Conservation (phyloP, 257 asterid genomes). For the Leptodermis oblonga region DNA sequence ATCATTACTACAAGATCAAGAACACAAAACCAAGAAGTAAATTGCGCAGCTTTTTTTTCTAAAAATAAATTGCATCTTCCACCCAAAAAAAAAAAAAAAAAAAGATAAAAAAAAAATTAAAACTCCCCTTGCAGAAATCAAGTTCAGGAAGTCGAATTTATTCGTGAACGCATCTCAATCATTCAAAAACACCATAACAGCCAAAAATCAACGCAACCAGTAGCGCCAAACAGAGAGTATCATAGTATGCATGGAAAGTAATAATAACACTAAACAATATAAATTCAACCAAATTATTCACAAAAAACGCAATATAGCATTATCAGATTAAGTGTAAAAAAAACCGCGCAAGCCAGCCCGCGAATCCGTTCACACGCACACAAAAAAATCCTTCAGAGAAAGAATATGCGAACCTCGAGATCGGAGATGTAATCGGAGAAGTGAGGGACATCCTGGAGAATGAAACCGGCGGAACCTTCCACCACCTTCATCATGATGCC, state of each 20-base stretch:
- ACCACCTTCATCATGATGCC: constrained; percentile 64
- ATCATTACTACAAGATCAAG: neutral
- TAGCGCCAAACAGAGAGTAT: neutral
- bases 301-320: neutral
- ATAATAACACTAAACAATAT: neutral
- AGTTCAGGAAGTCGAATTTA: neutral
- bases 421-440: constrained; percentile 70
- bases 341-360: neutral
- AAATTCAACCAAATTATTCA: neutral
- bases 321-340: no score
- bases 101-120: neutral
- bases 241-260: neutral
- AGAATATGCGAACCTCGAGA: constrained; percentile 45
- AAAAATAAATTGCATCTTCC: no score
- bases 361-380: no score
- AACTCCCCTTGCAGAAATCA: neutral
- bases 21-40: neutral
- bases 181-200: neutral
- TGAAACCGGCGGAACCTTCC: constrained; percentile 61
- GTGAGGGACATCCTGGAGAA: constrained; percentile 96
- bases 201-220: neutral
- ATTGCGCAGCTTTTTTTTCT: no score
- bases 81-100: neutral
- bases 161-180: neutral
- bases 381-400: neutral